phyloP scores from a whole-genome alignment of 192 early-diverging fungal species.

The Cladochytrium replicatum region DNA sequence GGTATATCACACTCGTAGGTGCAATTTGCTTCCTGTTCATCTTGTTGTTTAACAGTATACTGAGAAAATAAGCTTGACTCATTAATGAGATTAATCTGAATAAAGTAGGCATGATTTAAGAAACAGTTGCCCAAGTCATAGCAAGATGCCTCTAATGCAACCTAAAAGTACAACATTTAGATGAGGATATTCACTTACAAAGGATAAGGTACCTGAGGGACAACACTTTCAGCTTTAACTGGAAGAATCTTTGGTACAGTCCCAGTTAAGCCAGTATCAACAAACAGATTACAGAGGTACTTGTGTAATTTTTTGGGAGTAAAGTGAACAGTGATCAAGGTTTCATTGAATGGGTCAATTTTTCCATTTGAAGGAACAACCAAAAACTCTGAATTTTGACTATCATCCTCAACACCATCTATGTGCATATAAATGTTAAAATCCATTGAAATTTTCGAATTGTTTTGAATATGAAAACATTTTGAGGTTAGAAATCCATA shows the following conservation, averaged over 20 bases:
- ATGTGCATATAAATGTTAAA: slow-evolving; percentile 22
- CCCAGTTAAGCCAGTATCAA: slow-evolving; percentile 37
- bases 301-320: slow-evolving; percentile 26
- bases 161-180: slow-evolving; percentile 9
- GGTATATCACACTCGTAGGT: slow-evolving; percentile 29
- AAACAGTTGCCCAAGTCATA: slow-evolving; percentile 43
- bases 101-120: slow-evolving; percentile 30
- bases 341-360: slow-evolving; percentile 16
- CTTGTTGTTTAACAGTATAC: slow-evolving; percentile 34
- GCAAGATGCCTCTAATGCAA: slow-evolving; percentile 20
- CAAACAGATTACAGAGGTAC: slow-evolving; percentile 23
- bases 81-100: slow-evolving; percentile 33
- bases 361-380: slow-evolving; percentile 22
- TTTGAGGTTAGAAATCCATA: slow-evolving; percentile 32
- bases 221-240: slow-evolving; percentile 35
- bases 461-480: slow-evolving; percentile 33
- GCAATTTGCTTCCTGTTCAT: slow-evolving; percentile 35
- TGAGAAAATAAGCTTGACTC: slow-evolving; percentile 29
- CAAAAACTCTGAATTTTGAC: slow-evolving; percentile 22
- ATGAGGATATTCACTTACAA: background rate
- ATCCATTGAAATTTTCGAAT: slow-evolving; percentile 42
- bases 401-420: slow-evolving; percentile 9
- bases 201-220: slow-evolving; percentile 38
- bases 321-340: slow-evolving; percentile 26
- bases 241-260: slow-evolving; percentile 27